Conservation (phyloP, 116 monocot species). For the Zostera marina region DNA sequence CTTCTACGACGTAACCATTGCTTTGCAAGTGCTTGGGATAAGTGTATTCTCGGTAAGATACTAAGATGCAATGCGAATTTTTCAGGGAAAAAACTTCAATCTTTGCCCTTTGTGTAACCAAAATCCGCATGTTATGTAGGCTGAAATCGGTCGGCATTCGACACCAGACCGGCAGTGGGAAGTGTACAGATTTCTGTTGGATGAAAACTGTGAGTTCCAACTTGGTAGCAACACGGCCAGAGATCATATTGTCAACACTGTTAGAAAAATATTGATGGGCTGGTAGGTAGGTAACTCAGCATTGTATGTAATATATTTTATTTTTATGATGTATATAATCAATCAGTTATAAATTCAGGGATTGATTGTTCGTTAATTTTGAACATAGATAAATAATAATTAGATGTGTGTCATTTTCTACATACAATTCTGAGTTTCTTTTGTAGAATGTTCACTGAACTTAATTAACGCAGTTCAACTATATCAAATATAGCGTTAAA, state of each 20-base stretch:
- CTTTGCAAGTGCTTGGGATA: conserved; percentile 63
- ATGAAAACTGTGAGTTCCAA: conserved; percentile 45
- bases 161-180: conserved; percentile 72
- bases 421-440: too few relatives aligned
- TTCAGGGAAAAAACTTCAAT: too few relatives aligned
- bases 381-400: too few relatives aligned
- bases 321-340: too few relatives aligned
- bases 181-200: conserved; percentile 83
- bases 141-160: conserved; percentile 68
- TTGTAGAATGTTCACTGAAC: too few relatives aligned
- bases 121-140: conserved; percentile 18
- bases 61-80: neutral
- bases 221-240: conserved; percentile 21
- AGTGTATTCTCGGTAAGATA: conserved; percentile 78
- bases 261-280: conserved; percentile 72
- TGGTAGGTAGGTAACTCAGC: too few relatives aligned
- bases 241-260: conserved; percentile 50
- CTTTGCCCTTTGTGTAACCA: neutral
- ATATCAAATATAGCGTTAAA: too few relatives aligned
- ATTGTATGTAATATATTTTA: neutral
- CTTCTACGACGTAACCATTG: conserved; percentile 76
- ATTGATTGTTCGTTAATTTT: too few relatives aligned
- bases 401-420: too few relatives aligned
- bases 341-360: too few relatives aligned
- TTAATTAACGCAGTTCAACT: too few relatives aligned